Conservation (phyloP, 179 eudicot genomes). For the Gypsophila paniculata region DNA sequence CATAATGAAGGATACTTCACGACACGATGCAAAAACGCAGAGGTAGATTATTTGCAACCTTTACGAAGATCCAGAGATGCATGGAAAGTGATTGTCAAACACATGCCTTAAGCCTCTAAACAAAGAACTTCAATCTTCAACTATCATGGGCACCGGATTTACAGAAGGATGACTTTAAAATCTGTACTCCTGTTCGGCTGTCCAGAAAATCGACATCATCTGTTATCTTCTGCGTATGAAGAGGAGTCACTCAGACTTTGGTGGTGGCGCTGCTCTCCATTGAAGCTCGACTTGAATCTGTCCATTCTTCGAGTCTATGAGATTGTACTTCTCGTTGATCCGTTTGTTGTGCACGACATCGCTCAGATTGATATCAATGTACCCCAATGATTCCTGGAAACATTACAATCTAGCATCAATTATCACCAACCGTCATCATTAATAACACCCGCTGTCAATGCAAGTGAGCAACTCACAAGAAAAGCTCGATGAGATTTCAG, state of each 20-base stretch:
- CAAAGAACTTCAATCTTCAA: neutral
- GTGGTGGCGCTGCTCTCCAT: conserved; percentile 71
- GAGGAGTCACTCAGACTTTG: conserved; percentile 23
- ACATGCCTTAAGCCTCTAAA: neutral
- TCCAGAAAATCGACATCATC: neutral
- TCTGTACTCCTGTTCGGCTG: neutral
- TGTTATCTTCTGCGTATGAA: neutral
- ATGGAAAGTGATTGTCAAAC: neutral
- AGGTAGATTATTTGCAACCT: neutral
- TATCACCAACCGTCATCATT: neutral
- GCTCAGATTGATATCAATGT: conserved; percentile 64
- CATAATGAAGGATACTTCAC: too few relatives aligned
- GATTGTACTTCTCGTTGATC: conserved; percentile 72
- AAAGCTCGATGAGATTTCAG: neutral
- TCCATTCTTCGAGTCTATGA: conserved; percentile 71
- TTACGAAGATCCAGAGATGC: neutral
- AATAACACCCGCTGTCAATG: neutral
- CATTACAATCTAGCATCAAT: conserved; percentile 3
- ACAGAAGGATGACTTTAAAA: conserved; percentile 8
- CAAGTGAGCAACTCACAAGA: neutral
- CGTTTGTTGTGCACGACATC: conserved; percentile 81
- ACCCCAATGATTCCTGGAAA: conserved; percentile 74
- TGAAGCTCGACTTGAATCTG: conserved; percentile 70
- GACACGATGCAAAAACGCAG: neutral
- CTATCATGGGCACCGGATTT: conserved; percentile 14